A percentile compares a stretch with the other conserved stretches of the same genome.
Evolutionary conservation across 2,329 filamentous ascomycete species (phyloP).

Genomic region (Aspergillus ochraceoroseus): DNA sequence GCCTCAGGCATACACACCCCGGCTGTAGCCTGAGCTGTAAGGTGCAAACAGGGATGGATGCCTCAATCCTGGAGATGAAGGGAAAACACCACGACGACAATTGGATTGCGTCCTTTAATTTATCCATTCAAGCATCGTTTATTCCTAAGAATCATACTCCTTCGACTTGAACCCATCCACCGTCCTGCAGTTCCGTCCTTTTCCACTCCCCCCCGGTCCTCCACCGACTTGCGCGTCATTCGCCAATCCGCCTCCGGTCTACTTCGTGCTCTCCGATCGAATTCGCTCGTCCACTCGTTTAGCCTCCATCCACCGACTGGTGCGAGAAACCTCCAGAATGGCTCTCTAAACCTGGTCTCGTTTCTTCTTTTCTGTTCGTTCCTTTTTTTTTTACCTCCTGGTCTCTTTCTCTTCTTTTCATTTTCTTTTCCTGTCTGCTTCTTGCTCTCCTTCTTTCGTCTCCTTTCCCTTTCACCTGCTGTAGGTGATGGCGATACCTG

Average conservation of each 20-base stretch:
- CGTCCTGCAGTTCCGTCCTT: too few relatives aligned
- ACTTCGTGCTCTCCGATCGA: background rate
- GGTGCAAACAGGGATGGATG: too few relatives aligned
- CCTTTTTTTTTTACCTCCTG: slow-evolving; percentile 4
- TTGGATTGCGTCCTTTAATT: too few relatives aligned
- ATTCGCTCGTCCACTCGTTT: slow-evolving; percentile 7
- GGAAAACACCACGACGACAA: too few relatives aligned
- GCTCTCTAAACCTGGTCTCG: slow-evolving; percentile 8
- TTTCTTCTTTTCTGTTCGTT: slow-evolving; percentile 4
- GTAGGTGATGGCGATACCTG: slow-evolving; percentile 27
- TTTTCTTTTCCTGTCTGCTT: slow-evolving; percentile 1
- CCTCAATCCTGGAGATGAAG: too few relatives aligned
- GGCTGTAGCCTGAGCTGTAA: too few relatives aligned
- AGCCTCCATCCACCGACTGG: slow-evolving; percentile 4
- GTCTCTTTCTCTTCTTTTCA: slow-evolving; percentile 3
- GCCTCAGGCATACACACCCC: too few relatives aligned
- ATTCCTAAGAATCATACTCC: too few relatives aligned
- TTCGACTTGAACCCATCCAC: too few relatives aligned
- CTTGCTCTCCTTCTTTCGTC: slow-evolving; percentile 3
- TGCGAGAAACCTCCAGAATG: slow-evolving; percentile 11
- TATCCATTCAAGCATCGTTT: too few relatives aligned
- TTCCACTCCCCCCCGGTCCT: too few relatives aligned
- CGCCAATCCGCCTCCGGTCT: background rate
- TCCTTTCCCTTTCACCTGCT: slow-evolving; percentile 3
- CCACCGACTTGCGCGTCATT: slow-evolving; percentile 7